These are phyloP conservation scores for Suillus occidentalis DNA, from an alignment of 768 basidiomycete genomes.

Conservation along the genomic window DNA sequence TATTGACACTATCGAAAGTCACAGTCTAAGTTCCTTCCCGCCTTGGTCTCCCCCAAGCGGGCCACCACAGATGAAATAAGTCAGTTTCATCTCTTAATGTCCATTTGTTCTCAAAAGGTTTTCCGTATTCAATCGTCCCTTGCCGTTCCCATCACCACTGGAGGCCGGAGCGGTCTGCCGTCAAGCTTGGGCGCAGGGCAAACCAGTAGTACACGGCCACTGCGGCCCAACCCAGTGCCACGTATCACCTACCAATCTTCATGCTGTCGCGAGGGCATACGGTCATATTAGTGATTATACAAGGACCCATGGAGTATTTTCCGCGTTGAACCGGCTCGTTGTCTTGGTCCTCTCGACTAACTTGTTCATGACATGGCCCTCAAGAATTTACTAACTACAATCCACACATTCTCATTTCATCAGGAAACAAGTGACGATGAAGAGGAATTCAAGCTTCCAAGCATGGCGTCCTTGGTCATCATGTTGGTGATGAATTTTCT, in stretches of 20 bases:
- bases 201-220: background rate
- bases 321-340: background rate
- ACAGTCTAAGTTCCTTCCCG: conserved; percentile 69
- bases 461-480: conserved; percentile 43
- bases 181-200: background rate
- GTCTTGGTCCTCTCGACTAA: background rate
- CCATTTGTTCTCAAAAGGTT: background rate
- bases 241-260: background rate
- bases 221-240: background rate
- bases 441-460: conserved; percentile 49
- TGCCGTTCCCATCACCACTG: background rate
- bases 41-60: background rate
- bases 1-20: conserved; percentile 46
- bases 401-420: background rate
- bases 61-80: background rate
- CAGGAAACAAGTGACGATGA: background rate
- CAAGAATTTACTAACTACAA: no score
- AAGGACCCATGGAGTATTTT: background rate
- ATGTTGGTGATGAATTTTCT: conserved; percentile 44
- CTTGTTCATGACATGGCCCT: background rate
- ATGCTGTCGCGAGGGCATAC: background rate
- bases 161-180: background rate
- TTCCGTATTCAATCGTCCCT: background rate
- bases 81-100: background rate
- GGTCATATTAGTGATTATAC: background rate